Base-by-base conservation (phyloP, 495 filamentous ascomycete genomes). In the Hypoxylon fragiforme region DNA sequence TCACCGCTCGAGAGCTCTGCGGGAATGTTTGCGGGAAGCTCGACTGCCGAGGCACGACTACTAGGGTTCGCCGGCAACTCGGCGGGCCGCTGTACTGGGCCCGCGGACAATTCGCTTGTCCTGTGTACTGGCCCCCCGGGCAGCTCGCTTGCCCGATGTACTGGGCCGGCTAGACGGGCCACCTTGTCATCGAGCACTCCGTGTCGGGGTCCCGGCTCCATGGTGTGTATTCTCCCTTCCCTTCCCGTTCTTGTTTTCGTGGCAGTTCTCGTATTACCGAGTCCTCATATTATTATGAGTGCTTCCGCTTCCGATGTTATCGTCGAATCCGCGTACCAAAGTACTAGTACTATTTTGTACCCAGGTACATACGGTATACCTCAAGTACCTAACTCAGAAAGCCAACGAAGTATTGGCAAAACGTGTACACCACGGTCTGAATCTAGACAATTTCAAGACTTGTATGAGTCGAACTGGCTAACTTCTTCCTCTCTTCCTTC, bases 71-170 rank as follows among this genome's bases (percentile, higher is more conserved):
- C 34, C 35, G 6, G 50, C n/a, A n/a, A 19, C 46, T 63, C 44
- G 13, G 49, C 44, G n/a, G 54, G 0, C 19, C 54, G 53, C 13
- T 57, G 59, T 18, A 62, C 59, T 44, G 44, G 39, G 12, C 59
- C 53, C 6, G 22, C 12, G 8, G 54, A 50, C n/a, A n/a, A 19
- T 46, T 63, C 44, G 13, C 44, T 44, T 15, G 54, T 0, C 19
- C 54, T 47, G 18, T 57, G 59, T 18, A 62, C 59, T 44, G 44
- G 39, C 11, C 59, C 53, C 6, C 16, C 12, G 8, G 6, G 50
- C n/a, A n/a, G 15, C 46, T 63, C 44, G 13, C 44, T 44, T 15
- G 54, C 0, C 19, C 54, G 53, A 13, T 57, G 59, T 18, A 62
- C 59, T 44, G 44, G 39, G 12, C 59, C 53, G 7, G 22, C 12